Conservation (phyloP, 1,139 yeast species). For the Scheffersomyces titani region DNA sequence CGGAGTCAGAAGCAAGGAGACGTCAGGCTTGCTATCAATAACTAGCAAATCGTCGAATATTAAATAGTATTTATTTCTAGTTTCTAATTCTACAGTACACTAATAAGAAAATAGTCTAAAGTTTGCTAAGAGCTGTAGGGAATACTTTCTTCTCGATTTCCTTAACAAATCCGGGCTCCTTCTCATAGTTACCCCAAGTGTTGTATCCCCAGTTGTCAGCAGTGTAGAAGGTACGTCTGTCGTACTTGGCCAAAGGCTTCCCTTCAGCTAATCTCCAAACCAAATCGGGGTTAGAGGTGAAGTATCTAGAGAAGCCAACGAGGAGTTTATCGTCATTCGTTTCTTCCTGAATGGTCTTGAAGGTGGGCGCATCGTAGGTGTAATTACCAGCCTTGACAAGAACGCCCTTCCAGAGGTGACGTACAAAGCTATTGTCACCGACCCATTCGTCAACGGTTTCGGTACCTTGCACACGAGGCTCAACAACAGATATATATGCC, state of each 20-base stretch:
- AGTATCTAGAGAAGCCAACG: constrained; percentile 50
- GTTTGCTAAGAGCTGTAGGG: not conserved
- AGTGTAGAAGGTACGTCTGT: constrained; percentile 7
- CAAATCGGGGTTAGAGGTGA: constrained; percentile 55
- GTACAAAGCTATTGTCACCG: constrained; percentile 19
- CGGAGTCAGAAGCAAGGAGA: not conserved
- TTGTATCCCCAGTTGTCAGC: constrained; percentile 9
- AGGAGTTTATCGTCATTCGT: constrained; percentile 32
- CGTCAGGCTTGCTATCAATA: not conserved
- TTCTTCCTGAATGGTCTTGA: constrained; percentile 12
- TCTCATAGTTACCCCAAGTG: constrained; percentile 5
- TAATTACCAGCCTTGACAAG: constrained; percentile 40
- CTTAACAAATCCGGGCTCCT: not conserved
- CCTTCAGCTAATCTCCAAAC: constrained; percentile 48
- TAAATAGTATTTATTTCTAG: not conserved
- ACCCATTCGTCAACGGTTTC: constrained; percentile 8
- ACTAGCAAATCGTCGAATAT: not conserved
- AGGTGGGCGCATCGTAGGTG: constrained; percentile 16
- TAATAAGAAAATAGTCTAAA: not conserved
- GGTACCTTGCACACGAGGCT: constrained; percentile 23
- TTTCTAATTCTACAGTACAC: not conserved
- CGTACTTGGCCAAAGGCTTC: constrained; percentile 26
- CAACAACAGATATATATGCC: constrained; percentile 13
- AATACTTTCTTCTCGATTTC: constrained; percentile 3
- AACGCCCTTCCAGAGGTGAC: constrained; percentile 36